Base-by-base conservation (phyloP, 139 green algal genomes). In the Coelastrella sp. region DNA sequence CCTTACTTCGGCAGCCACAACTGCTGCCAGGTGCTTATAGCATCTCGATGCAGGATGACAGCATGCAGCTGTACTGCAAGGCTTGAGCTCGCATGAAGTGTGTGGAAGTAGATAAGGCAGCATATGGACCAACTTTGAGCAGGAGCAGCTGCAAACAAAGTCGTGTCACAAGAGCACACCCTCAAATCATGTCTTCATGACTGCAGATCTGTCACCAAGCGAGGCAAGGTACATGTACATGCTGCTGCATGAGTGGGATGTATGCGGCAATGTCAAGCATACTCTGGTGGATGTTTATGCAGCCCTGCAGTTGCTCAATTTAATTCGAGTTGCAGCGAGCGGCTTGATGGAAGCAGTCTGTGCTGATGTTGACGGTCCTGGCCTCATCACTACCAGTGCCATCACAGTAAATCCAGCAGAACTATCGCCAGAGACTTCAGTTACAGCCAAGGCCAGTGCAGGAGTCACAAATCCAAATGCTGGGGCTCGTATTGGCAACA, bases 221-320 rank as follows among this genome's bases (percentile, higher is more conserved):
- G 93, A 95, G 89, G 89, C 92, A 1, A 82, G 87, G 27, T 92
- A 93, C 89, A 84, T 95, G 87, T 91, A 94, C 75, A 86, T 89
- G 20, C 87, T 92, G 84, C 84, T 94, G 75, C 92, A 94, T 78
- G 89, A 93, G 59, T 95, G 92, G 92, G 93, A 95, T 78, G 22
- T 94, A n/a, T 14, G 65, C 9, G 91, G 92, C 57, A 89, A 91
- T 19, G 60, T 12, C 4, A 61, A 66, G 10, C 35, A 87, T 78
- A 86, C 27, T 63, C 20, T 86, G 63, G 22, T 35, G 59, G 87
- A 91, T 1, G 10, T 86, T 8, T 86, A 91, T 59, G 22, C 63
- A 68, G 70, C 66, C 7, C 63, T 91, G 78, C 76, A 91, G 78
- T 65, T 91, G 59, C 73, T 84, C 7, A 59, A 60, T 15, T 22